Base-by-base conservation (phyloP, 176 grass and related monocot species). In the Olyra latifolia region DNA sequence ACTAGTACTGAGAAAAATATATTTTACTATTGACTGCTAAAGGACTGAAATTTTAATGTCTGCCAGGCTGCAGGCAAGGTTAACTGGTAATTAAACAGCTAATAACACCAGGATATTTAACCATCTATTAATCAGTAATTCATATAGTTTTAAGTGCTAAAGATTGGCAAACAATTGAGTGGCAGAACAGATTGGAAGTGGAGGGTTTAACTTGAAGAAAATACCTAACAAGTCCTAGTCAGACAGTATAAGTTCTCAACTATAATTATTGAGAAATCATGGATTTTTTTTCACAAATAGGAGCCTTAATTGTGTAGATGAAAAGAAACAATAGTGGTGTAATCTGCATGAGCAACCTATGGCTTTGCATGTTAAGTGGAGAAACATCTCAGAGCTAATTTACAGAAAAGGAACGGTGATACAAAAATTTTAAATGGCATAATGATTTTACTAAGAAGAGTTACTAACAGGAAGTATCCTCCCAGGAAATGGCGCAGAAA, bases 381-480 rank as follows among this genome's bases (percentile, higher is more conserved):
- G 17, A 69, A 69, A 62, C 2, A 6, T 6, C 19, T 62, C 7
- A 80, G 25, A 62, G 8, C 62, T 68, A 80, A 62, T 32, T 32
- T 77, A 14, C 7, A 68, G 52, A 19, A 77, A 22, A n/a, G 24
- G 28, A 54, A 73, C 52, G 14, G 62, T 39, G 60, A 59, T 22
- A 7, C 22, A 54, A 64, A 74, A 60, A 61, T 19, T 41, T 27
- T 28, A 53, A 66, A 75, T 42, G 12, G 24, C 6, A 32, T 72
- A 70, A 63, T 45, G 43, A 71, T 65, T 72, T 52, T 43, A 62
- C 19, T 54, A 43, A 76, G 38, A 69, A 83, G 39, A 76, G 47
- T 61, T 79, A 84, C 82, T 86, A 64, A 99, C 88, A 66, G 90
- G 96, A 22, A 99, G 75, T 89, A 99, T 92, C 72, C 88, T 89